These are phyloP conservation scores for Euphorbia tirucalli DNA, from an alignment of 345 rosid genomes.

Conservation along the genomic window DNA sequence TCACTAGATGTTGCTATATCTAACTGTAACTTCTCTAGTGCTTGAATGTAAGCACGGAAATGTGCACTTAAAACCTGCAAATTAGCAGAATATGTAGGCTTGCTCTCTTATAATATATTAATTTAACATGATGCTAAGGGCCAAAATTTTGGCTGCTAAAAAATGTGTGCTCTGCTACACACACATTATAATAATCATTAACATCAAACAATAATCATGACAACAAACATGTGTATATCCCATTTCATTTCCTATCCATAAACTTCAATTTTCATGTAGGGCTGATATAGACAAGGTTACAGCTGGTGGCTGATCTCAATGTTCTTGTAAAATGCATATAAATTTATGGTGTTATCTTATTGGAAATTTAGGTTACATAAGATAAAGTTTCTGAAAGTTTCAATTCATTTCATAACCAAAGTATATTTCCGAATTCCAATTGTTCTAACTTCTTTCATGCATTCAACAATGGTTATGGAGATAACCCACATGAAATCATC, in stretches of 20 bases:
- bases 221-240: no score
- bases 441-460: not conserved
- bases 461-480: not conserved
- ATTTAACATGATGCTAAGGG: not conserved
- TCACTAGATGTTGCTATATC: constrained; percentile 93
- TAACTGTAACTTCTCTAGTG: constrained; percentile 86
- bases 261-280: no score
- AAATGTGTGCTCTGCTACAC: not conserved
- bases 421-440: not conserved
- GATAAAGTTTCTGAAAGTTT: not conserved
- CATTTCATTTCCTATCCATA: no score
- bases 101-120: not conserved
- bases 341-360: not conserved
- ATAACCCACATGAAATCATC: not conserved
- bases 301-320: no score
- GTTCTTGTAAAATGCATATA: not conserved
- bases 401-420: not conserved
- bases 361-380: not conserved
- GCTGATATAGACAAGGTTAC: no score
- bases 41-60: constrained; percentile 97
- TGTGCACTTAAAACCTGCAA: constrained; percentile 96
- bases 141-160: not conserved
- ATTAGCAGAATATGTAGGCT: constrained; percentile 1
- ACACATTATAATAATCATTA: not conserved
- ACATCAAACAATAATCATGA: no score